Evolutionary conservation across 163 green algal species (phyloP), one percentile per base, ranked within the genome.

Genomic region (Prototheca stagnorum): DNA sequence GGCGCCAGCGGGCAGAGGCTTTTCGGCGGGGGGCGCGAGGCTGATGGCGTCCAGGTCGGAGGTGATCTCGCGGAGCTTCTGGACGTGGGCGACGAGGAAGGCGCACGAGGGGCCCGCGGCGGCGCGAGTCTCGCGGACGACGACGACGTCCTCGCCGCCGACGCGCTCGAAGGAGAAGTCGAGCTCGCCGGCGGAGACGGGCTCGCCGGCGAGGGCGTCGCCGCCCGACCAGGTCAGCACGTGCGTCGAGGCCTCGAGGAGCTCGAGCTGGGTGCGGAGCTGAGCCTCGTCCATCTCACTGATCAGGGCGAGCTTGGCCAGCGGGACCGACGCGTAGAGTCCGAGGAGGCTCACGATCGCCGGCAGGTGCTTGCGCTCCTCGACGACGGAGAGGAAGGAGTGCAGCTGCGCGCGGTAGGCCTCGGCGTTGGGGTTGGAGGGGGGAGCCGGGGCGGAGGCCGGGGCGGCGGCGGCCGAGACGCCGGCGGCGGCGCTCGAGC

Each of bases 311-410:
- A 97, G 78, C 71, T 95, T 95, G 37, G 64, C 26, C 45, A 88
- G 59, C n/a, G 61, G 72, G 67, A 93, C 90, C 59, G 42, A 61
- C 25, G 67, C 78, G 77, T 98, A 98, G 37, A 99, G 82, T 56
- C 84, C 82, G 24, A 99, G 75, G 64, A 90, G 84, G 58, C 82
- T 72, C 68, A 92, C 91, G 26, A 99, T 68, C 47, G 74, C 70
- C 12, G 86, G 85, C 58, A 96, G 69, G 47, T 76, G 60, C 25
- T 61, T 54, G 47, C 69, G 62, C 49, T 80, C 54, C 39, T 77
- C 53, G 27, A 96, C 77, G 44, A 92, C 74, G 1, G 58, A 34
- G 53, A 95, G 57, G 71, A 98, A 98, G 26, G 77, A 59, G 47
- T 69, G 68, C 36, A 93, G 75, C 74, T 97, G 89, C 36, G 75